Evolutionary conservation across 2,329 filamentous ascomycete species (phyloP).

Genomic region (Aspergillus terreus): DNA sequence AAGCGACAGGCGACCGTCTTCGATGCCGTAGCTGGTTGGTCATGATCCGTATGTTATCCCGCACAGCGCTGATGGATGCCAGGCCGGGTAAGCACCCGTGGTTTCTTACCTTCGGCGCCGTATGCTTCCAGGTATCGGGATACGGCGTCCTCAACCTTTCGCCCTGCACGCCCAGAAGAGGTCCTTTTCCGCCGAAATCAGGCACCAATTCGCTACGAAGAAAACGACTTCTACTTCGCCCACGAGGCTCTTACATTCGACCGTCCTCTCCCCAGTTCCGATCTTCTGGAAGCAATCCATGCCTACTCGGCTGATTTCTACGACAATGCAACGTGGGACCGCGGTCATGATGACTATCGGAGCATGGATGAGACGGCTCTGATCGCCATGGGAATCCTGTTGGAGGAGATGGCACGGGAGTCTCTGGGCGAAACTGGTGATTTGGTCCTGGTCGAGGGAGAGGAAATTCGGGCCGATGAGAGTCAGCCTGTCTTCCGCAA

Average conservation of each 20-base stretch:
- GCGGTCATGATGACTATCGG: conserved; percentile 41
- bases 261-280: conserved; percentile 50
- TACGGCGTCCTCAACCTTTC: conserved; percentile 32
- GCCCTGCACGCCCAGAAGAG: conserved; percentile 53
- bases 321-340: conserved; percentile 29
- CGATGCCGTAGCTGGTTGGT: conserved; percentile 56
- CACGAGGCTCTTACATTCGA: conserved; percentile 42
- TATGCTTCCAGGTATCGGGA: conserved; percentile 30
- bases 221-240: conserved; percentile 55
- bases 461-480: conserved; percentile 26
- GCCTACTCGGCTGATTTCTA: conserved; percentile 57
- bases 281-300: conserved; percentile 56
- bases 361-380: conserved; percentile 62
- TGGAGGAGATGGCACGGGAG: conserved; percentile 56
- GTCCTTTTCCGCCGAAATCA: conserved; percentile 52
- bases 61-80: conserved; percentile 11
- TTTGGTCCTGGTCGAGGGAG: conserved; percentile 53
- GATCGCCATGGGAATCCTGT: conserved; percentile 56
- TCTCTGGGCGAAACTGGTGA: conserved; percentile 56
- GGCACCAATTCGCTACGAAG: conserved; percentile 50
- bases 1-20: conserved; percentile 49
- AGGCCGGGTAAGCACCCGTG: conserved; percentile 46
- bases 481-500: conserved; percentile 8
- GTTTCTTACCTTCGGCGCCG: conserved; percentile 25
- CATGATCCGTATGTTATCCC: not conserved